Percentiles rank a stretch among this genome's conserved stretches.
Evolutionary conservation across 441 rosid species (phyloP).

Genomic region (Syzygium malaccense): DNA sequence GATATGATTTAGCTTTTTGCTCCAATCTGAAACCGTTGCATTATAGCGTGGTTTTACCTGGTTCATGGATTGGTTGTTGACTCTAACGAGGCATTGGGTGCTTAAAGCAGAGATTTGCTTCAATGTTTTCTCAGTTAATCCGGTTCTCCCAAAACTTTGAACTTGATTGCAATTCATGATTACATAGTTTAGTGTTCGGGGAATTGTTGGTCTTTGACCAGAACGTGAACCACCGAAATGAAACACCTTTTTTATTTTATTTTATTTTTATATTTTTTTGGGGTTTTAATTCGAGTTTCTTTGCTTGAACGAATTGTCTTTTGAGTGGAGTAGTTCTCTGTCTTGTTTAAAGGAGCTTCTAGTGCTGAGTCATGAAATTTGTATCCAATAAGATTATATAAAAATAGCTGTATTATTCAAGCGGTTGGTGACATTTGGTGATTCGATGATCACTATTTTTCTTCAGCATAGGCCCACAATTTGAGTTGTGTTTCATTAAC

Average conservation of each 20-base stretch:
- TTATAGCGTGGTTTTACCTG: background rate
- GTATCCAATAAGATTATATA: background rate
- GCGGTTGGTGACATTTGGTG: background rate
- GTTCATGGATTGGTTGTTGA: background rate
- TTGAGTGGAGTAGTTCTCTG: background rate
- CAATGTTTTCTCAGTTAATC: background rate
- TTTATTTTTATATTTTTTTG: too few species aligned
- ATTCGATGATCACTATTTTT: background rate
- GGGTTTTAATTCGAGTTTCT: background rate
- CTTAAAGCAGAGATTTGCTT: background rate
- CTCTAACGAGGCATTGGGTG: background rate
- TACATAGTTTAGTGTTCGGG: background rate
- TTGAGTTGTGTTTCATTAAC: slow-evolving; percentile 14
- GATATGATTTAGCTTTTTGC: background rate
- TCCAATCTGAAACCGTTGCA: background rate
- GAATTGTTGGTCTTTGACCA: background rate
- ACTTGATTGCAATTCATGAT: background rate
- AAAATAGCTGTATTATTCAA: background rate
- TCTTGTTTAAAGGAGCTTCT: background rate
- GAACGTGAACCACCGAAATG: background rate
- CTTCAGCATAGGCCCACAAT: background rate
- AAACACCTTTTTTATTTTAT: background rate
- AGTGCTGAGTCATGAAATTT: background rate
- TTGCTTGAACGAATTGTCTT: background rate
- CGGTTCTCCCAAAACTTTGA: background rate